These are phyloP conservation scores for Dioszegia hungarica DNA, from an alignment of 768 basidiomycete species.

Conservation along the genomic window DNA sequence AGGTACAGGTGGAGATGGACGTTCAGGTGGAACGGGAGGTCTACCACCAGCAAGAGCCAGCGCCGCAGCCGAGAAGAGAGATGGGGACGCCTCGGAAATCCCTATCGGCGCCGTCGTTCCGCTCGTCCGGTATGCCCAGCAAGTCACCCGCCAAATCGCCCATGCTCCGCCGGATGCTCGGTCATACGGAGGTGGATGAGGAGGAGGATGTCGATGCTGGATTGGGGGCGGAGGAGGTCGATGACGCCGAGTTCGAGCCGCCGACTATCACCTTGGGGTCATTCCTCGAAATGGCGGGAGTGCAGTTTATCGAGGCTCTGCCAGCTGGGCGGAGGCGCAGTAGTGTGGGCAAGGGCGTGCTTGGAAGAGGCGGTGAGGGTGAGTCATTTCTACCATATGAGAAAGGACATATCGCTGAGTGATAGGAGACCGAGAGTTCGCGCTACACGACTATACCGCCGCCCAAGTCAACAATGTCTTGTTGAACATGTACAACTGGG, in stretches of 20 bases:
- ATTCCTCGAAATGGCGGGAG: constrained; percentile 49
- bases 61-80: background rate
- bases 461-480: constrained; percentile 36
- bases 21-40: no score
- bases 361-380: constrained; percentile 16
- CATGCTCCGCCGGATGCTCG: constrained; percentile 12
- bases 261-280: constrained; percentile 36
- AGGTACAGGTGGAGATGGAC: background rate
- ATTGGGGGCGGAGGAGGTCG: constrained; percentile 1
- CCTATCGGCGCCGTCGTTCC: background rate
- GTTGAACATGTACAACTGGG: constrained; percentile 48
- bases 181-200: constrained; percentile 5
- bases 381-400: background rate
- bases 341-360: constrained; percentile 40
- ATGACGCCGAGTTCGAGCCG: constrained; percentile 24
- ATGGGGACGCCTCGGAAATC: background rate
- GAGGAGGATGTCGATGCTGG: background rate
- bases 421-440: constrained; percentile 31
- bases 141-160: constrained; percentile 14
- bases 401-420: background rate
- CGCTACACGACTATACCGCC: constrained; percentile 41
- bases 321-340: constrained; percentile 41
- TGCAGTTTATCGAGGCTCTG: constrained; percentile 47
- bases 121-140: background rate
- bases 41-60: no score